Evolutionary conservation across 139 green algal genomes (phyloP), one percentile per base, ranked within the genome.

Genomic region (Mychonastes homosphaera): DNA sequence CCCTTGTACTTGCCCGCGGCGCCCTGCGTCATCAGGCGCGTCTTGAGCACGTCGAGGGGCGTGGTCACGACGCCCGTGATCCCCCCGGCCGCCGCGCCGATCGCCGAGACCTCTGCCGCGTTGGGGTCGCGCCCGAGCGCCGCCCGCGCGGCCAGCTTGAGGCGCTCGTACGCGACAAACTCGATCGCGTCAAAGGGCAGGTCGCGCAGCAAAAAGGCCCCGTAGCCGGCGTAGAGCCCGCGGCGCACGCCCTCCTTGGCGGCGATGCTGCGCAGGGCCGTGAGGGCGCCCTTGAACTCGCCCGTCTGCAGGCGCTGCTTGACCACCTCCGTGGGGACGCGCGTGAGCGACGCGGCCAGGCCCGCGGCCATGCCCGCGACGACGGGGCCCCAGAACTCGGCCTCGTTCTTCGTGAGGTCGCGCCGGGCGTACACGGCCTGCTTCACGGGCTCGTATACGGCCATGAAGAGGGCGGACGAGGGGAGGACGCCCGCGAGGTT

Each of bases 171-270:
- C 0, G 78, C 64, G 26, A 90, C 71, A 65, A 99, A 99, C 74
- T 99, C 90, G 38, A 99, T 92, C 51, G 92, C 92, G 55, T 99
- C 92, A 71, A 99, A 99, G 1, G 92, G 91, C 49, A 99, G 80
- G 69, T 99, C 92, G 8, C 92, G 74, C 48, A 97, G 70, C 49
- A 99, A 72, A 79, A 99, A 99, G n/a, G 90, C 91, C 6, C 84
- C 78, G 69, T 97, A 99, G 32, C 92, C 92, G n/a, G 86, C 87
- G 73, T 95, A 94, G 48, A 95, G 29, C 27, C 92, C 82, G n/a
- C n/a, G n/a, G 3, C 66, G 60, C 23, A 88, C 12, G 6, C 92
- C 89, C 74, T 98, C 85, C 41, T 58, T 70, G 0, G 53, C 47
- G 2, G 90, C 13, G 46, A 98, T 95, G 40, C 53, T 68, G 16